Percentiles rank a stretch among this genome's conserved stretches.
Evolutionary conservation across 2,329 filamentous ascomycete genomes (phyloP).

Genomic region (Rutstroemia sydowiana): DNA sequence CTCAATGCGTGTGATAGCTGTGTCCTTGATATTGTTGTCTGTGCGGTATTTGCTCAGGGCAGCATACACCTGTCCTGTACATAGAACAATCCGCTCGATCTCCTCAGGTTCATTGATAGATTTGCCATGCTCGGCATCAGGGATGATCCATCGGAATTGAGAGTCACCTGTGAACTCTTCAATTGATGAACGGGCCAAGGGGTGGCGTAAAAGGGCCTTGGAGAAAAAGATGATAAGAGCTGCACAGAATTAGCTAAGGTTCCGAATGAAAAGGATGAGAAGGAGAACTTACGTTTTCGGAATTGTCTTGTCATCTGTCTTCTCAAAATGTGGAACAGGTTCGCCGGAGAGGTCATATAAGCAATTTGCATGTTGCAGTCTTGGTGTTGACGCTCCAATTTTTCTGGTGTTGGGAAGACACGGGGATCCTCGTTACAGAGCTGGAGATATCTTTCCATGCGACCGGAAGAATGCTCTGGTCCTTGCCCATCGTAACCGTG

Average conservation of each 20-base stretch:
- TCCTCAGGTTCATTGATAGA: conserved; percentile 72
- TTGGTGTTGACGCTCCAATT: conserved; percentile 94
- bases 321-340: conserved; percentile 92
- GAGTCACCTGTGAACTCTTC: conserved; percentile 88
- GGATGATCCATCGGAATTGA: conserved; percentile 95
- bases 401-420: conserved; percentile 79
- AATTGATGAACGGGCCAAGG: conserved; percentile 78
- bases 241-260: conserved; percentile 32
- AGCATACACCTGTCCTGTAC: conserved; percentile 89
- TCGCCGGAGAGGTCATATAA: conserved; percentile 93
- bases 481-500: conserved; percentile 98
- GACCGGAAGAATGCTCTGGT: conserved; percentile 94
- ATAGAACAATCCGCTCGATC: conserved; percentile 91
- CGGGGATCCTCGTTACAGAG: conserved; percentile 96
- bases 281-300: conserved; percentile 84
- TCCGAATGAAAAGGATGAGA: neutral
- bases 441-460: conserved; percentile 95
- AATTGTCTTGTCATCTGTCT: conserved; percentile 99
- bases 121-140: conserved; percentile 76
- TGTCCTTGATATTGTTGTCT: conserved; percentile 78
- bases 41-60: conserved; percentile 86
- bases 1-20: conserved; percentile 91
- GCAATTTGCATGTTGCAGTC: conserved; percentile 99
- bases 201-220: conserved; percentile 91
- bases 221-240: conserved; percentile 97